Base-by-base conservation (phyloP, 768 basidiomycete genomes). In the Termitomyces sp. region DNA sequence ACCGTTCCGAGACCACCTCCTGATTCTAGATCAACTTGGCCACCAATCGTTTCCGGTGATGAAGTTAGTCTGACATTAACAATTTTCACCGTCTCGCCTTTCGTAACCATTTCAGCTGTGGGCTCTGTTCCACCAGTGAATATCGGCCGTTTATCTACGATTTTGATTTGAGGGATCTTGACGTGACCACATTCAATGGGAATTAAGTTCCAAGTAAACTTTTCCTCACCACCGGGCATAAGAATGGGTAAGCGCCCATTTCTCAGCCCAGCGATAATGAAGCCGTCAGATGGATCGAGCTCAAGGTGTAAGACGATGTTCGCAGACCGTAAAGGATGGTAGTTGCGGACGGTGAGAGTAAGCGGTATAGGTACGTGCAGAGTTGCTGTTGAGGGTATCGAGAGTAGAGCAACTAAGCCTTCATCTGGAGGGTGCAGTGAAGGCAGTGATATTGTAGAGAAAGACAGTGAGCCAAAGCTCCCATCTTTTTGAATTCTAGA, bases 191-290 rank as follows among this genome's bases (percentile, higher is more conserved):
- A 90, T 56, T 89, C 87, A 36, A 91, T 67, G 1, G 91, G 88
- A 27, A 91, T 78, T 31, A 91, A 64, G 27, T 77, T 80, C 88
- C 89, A 93, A 10, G 70, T 70, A 20, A 92, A 49, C 54, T 68
- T 76, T 60, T 84, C 84, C 66, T 91, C 89, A 25, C 76, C 73
- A 5, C 86, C 86, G 0, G 93, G 88, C 40, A 90, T 73, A n/a
- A 98, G 71, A 42, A 88, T 70, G 2, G 91, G 85, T 9, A 92
- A 59, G 10, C 84, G 79, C 3, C 84, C 83, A 46, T 74, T 80
- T 44, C 90, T 76, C 33, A 89, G 66, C 0, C 95, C 94, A 3
- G 90, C 81, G 40, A 94, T 82, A 15, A 94, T 83, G 68, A 97
- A 96, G n/a, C 79, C 76, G 39, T 91, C 90, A 12, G 78, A 70